Percentiles rank a stretch among this genome's conserved stretches.
phyloP scores from a whole-genome alignment of 768 basidiomycete genomes.

The Rhodosporidiobolus sp. region DNA sequence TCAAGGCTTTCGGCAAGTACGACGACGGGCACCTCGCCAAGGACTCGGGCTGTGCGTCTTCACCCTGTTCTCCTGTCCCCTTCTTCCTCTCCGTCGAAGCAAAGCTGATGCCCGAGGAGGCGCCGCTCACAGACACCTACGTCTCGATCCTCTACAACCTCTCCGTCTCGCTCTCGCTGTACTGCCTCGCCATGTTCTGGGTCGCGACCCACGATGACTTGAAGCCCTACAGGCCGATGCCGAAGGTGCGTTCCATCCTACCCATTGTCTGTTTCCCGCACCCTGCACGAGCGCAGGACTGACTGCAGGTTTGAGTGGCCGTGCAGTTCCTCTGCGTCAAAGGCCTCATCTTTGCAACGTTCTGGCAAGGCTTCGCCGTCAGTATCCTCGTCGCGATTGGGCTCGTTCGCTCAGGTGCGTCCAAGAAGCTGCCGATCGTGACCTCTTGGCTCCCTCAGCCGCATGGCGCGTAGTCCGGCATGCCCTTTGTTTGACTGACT shows the following conservation, averaged over 20 bases:
- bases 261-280: too few species aligned
- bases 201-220: constrained; percentile 83
- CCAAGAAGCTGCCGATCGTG: too few species aligned
- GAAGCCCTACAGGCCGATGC: constrained; percentile 74
- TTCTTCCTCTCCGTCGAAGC: not conserved
- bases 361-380: constrained; percentile 89
- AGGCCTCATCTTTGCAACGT: constrained; percentile 95
- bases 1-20: constrained; percentile 82
- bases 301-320: too few species aligned
- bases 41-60: constrained; percentile 77
- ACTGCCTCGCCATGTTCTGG: constrained; percentile 97
- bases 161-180: constrained; percentile 70
- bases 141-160: constrained; percentile 43
- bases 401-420: constrained; percentile 61
- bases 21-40: constrained; percentile 82
- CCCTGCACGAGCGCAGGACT: too few species aligned
- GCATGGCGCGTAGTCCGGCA: too few species aligned
- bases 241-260: constrained; percentile 63
- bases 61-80: not conserved
- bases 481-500: too few species aligned
- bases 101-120: too few species aligned
- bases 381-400: constrained; percentile 83
- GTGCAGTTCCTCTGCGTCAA: constrained; percentile 85
- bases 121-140: constrained; percentile 34
- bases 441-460: too few species aligned